Conservation (phyloP, 1,284 basidiomycete genomes). For the Ganoderma resinaceum region DNA sequence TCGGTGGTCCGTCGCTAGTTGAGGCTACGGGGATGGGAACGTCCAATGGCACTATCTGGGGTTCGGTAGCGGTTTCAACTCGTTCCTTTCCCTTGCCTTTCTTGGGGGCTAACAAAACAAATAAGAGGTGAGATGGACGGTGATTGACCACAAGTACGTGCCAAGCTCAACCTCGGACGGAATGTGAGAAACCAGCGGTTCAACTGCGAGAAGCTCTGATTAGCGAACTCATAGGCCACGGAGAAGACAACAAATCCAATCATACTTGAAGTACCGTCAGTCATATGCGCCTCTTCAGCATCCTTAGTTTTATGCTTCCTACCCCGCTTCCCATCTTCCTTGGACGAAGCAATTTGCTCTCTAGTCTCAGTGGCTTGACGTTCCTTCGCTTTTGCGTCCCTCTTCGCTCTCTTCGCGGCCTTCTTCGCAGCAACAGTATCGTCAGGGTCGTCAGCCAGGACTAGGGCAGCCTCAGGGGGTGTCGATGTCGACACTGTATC, state of each 20-base stretch:
- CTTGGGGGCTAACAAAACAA: neutral
- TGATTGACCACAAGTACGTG: neutral
- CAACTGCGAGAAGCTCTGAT: neutral
- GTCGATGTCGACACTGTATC: neutral
- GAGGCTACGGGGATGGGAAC: neutral
- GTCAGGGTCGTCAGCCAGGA: neutral
- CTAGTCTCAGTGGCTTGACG: neutral
- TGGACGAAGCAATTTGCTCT: neutral
- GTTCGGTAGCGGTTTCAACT: neutral
- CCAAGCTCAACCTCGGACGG: neutral
- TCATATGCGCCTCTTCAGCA: neutral
- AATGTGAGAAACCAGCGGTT: neutral
- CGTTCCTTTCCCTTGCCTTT: slow-evolving; percentile 2
- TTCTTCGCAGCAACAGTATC: neutral
- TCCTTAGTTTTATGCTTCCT: slow-evolving; percentile 19
- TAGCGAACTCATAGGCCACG: neutral
- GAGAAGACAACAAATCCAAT: neutral
- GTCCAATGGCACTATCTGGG: neutral
- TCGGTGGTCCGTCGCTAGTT: neutral
- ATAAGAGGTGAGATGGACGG: neutral
- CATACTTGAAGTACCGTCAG: neutral
- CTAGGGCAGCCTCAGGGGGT: neutral
- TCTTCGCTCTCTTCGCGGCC: slow-evolving; percentile 7
- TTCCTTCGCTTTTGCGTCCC: slow-evolving; percentile 18
- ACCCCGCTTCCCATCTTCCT: slow-evolving; percentile 2